Conservation (phyloP, 257 asterid species). For the Solanum neorickii region DNA sequence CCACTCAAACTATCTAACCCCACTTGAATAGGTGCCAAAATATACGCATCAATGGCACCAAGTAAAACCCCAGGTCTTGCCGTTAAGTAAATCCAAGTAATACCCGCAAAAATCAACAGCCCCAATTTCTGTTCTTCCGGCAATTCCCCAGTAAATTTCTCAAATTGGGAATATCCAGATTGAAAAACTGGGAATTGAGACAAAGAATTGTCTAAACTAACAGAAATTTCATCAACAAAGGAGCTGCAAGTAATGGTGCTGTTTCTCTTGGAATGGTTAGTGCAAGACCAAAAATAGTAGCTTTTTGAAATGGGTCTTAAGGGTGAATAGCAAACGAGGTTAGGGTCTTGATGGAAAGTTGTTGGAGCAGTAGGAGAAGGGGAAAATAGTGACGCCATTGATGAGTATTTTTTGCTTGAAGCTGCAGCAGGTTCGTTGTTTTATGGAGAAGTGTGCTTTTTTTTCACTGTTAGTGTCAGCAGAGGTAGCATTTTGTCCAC, state of each 20-base stretch:
- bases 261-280: constrained; percentile 10
- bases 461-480: constrained; percentile 8
- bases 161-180: constrained; percentile 21
- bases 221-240: constrained; percentile 31
- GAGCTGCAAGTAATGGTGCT: constrained; percentile 29
- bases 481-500: constrained; percentile 34
- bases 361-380: constrained; percentile 22
- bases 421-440: background rate
- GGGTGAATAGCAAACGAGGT: constrained; percentile 19
- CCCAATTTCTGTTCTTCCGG: constrained; percentile 58
- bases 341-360: constrained; percentile 30
- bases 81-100: constrained; percentile 75
- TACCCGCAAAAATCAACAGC: constrained; percentile 36
- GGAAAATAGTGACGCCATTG: constrained; percentile 59
- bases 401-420: background rate
- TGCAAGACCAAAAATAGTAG: constrained; percentile 13
- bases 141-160: constrained; percentile 22
- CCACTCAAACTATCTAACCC: constrained; percentile 66
- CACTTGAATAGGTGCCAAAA: constrained; percentile 71
- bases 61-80: constrained; percentile 86
- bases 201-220: constrained; percentile 30
- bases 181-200: constrained; percentile 32
- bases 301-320: constrained; percentile 8
- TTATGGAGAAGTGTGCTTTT: background rate
- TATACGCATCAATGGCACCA: constrained; percentile 82